Base-by-base conservation (phyloP, 441 rosid species). In the Erodium texanum region DNA sequence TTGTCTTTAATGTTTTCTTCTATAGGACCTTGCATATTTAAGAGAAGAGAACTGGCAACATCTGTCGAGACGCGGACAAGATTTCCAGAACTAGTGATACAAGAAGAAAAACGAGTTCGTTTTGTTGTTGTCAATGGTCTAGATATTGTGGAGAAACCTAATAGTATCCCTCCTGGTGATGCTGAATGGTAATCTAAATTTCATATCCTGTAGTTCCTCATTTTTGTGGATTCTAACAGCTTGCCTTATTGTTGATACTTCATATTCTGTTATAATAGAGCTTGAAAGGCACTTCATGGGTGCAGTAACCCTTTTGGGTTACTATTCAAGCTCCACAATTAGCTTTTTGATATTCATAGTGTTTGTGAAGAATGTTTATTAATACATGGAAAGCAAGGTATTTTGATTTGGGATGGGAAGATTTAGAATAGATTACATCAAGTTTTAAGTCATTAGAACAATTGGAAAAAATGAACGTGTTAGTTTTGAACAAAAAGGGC, bases 121-220 rank as follows among this genome's bases (percentile, higher is more conserved):
- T 93, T 93, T 76, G 97, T 93, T 27, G 96, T 93, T 74, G 89
- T 93, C 19, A 93, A 89, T 82, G 99, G 99, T 67, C 83, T 93
- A 79, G 93, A 85, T 80, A 88, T 93, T 62, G 84, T 89, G 18
- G 97, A 93, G 81, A 90, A 85, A 74, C 97, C 97, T 59, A 77
- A 75, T 62, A 76, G 74, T 64, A 67, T 90, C 77, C 69, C 87
- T 20, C 48, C 85, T 64, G 85, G 83, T 69, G 93, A 93, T 84
- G 93, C 93, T 50, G 93, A 87, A 71, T 93, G 99, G 98, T 93
- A 75, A 81, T 69, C 23, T 19, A 54, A 54, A 54, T 54, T 54
- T 54, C 62, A 18, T 54, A 20, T 18, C 23, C 3, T 18, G 12
- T 54, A 16, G 23, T 19, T 52, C 8, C 7, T 54, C 29, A 16